Conservation (phyloP, 2,329 filamentous ascomycete species). For the Nemania bipapillata region DNA sequence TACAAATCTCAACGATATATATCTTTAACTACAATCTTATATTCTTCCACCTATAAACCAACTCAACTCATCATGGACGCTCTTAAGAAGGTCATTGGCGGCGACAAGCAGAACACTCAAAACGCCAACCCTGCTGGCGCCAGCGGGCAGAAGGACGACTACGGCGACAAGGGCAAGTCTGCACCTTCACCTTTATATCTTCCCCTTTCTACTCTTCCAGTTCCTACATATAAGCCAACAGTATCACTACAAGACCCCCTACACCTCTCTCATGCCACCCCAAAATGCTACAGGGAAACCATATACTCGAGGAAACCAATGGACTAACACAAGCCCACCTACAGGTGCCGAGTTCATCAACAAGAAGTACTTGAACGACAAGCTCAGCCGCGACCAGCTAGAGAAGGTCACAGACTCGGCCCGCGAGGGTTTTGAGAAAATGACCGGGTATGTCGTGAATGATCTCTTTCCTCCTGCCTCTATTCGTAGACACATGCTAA, state of each 20-base stretch:
- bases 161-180: slow-evolving; percentile 50
- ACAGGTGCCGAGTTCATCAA: slow-evolving; percentile 42
- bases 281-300: too few relatives aligned
- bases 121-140: slow-evolving; percentile 25
- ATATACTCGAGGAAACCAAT: too few relatives aligned
- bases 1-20: background rate
- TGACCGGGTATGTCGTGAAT: slow-evolving; percentile 50
- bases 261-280: too few relatives aligned
- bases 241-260: too few relatives aligned
- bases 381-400: slow-evolving; percentile 42
- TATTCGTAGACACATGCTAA: background rate
- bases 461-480: background rate
- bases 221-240: too few relatives aligned
- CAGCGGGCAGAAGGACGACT: slow-evolving; percentile 48
- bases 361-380: slow-evolving; percentile 43
- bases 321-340: background rate
- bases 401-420: slow-evolving; percentile 48
- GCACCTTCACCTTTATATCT: background rate
- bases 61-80: slow-evolving; percentile 42
- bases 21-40: background rate
- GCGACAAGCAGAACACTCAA: slow-evolving; percentile 32
- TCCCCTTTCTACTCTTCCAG: background rate
- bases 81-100: slow-evolving; percentile 47
- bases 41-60: background rate
- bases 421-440: slow-evolving; percentile 54